These are phyloP conservation scores for Tylopilus sp. DNA, from an alignment of 1,284 basidiomycete species.

Conservation along the genomic window DNA sequence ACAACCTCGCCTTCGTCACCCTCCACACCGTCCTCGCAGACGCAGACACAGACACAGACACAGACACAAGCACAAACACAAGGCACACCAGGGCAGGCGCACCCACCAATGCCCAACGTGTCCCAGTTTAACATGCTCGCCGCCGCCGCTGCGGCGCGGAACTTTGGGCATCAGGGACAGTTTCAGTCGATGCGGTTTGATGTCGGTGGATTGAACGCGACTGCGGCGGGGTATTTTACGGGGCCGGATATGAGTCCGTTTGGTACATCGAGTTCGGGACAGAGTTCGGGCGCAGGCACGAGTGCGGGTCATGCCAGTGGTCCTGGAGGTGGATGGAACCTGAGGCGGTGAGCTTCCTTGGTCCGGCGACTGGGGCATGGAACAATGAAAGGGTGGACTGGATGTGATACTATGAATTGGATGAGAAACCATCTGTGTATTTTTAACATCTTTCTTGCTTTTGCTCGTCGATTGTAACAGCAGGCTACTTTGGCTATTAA, in stretches of 20 bases:
- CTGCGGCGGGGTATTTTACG: constrained; percentile 20
- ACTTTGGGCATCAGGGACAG: constrained; percentile 21
- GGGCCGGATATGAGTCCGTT: constrained; percentile 17
- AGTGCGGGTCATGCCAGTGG: background rate
- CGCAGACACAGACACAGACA: background rate
- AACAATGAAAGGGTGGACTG: background rate
- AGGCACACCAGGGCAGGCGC: constrained; percentile 1
- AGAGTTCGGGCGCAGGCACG: constrained; percentile 1
- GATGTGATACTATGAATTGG: background rate
- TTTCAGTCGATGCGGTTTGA: constrained; percentile 27
- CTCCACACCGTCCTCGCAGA: background rate
- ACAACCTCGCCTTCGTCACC: constrained; percentile 2
- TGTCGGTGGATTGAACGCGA: constrained; percentile 9
- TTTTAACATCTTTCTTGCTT: background rate
- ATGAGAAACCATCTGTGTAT: constrained; percentile 5
- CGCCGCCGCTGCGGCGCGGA: constrained; percentile 22
- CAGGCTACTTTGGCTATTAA: background rate
- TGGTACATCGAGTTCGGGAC: constrained; percentile 7
- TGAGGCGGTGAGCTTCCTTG: constrained; percentile 11
- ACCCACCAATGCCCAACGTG: constrained; percentile 3
- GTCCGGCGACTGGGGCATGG: background rate
- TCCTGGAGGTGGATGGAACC: constrained; percentile 12
- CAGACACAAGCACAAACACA: constrained; percentile 3
- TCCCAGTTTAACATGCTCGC: constrained; percentile 32
- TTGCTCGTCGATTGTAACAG: background rate